These are phyloP conservation scores for Pelargonium cotyledonis DNA, from an alignment of 441 rosid species.

Conservation along the genomic window DNA sequence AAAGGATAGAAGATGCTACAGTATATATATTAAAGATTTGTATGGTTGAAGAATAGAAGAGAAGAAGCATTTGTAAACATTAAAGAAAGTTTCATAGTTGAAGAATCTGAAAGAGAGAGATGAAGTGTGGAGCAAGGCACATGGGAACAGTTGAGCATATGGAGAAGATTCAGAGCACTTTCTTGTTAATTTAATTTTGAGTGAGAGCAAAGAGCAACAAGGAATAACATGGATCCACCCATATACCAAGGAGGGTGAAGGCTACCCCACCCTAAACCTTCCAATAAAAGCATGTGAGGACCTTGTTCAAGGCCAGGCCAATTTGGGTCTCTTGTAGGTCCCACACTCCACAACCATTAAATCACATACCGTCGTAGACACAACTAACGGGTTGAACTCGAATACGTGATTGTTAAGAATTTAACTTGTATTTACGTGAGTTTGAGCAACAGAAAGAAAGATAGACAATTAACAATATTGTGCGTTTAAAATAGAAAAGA, in stretches of 20 bases:
- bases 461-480: no score
- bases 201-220: neutral
- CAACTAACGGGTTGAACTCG: no score
- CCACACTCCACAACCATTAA: neutral
- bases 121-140: neutral
- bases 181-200: neutral
- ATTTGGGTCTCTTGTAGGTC: neutral
- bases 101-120: neutral
- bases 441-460: no score
- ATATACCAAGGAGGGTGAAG: no score
- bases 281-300: slow-evolving; percentile 4
- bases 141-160: neutral
- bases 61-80: neutral
- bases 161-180: slow-evolving; percentile 1
- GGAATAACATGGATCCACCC: slow-evolving; percentile 5
- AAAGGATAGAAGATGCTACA: no score
- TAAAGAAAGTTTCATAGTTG: neutral
- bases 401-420: no score
- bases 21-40: no score
- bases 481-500: no score
- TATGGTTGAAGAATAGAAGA: no score
- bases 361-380: no score
- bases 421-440: no score
- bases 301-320: slow-evolving; percentile 3
- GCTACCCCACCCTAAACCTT: neutral